These are phyloP conservation scores for Crithidia expoeki DNA, from an alignment of 208 protist genomes.

Conservation along the genomic window DNA sequence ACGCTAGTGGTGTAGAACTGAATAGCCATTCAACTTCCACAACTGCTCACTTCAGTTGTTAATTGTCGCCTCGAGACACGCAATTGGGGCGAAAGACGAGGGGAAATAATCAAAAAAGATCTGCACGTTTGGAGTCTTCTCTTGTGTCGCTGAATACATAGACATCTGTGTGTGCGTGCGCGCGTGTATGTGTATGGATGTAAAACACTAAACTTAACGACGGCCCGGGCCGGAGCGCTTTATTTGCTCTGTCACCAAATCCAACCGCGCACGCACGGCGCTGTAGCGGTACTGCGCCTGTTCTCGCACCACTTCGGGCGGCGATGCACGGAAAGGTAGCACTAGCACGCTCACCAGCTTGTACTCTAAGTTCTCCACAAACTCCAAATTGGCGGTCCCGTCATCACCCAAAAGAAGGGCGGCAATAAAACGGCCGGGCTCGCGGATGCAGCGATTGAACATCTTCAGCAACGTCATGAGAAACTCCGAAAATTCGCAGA, in stretches of 20 bases:
- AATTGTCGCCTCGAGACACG: no score
- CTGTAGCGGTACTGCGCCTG: constrained; percentile 94
- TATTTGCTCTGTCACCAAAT: constrained; percentile 90
- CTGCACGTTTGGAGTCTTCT: no score
- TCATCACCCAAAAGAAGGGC: constrained; percentile 87
- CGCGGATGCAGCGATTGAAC: constrained; percentile 92
- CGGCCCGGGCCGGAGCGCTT: constrained; percentile 74
- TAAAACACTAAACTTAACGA: constrained; percentile 11
- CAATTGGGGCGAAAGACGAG: no score
- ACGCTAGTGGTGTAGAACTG: no score
- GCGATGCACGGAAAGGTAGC: constrained; percentile 87
- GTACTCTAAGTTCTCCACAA: constrained; percentile 95
- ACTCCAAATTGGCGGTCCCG: constrained; percentile 89
- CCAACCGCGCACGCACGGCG: constrained; percentile 80
- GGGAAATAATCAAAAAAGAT: no score
- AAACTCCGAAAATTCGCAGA: constrained; percentile 94
- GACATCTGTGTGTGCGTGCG: background rate
- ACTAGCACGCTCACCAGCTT: constrained; percentile 94
- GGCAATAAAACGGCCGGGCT: constrained; percentile 87
- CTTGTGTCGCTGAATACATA: no score
- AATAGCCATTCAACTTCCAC: no score
- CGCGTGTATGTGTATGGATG: background rate
- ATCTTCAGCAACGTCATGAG: constrained; percentile 92
- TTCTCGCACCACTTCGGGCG: constrained; percentile 88
- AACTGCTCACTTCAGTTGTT: no score